phyloP scores from a whole-genome alignment of 129 eudicot species.

The Ambrosia trifida region DNA sequence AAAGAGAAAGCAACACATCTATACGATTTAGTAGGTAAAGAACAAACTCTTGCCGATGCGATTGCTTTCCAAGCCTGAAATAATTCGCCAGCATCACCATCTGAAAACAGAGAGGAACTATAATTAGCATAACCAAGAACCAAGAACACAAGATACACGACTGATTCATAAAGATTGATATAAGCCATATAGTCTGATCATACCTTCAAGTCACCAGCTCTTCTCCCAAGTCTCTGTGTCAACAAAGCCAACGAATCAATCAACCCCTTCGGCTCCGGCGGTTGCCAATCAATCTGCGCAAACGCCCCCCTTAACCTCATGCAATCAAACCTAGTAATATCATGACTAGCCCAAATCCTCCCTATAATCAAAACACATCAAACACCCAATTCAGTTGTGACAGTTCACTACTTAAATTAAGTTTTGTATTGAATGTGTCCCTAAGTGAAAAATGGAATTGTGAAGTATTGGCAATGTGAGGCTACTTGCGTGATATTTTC shows the following conservation, averaged over 20 bases:
- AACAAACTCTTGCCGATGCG: slow-evolving; percentile 65
- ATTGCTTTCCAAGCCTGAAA: slow-evolving; percentile 91
- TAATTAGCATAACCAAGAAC: slow-evolving; percentile 16
- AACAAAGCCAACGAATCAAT: slow-evolving; percentile 86
- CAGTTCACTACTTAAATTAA: not conserved
- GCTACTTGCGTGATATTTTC: slow-evolving; percentile 16
- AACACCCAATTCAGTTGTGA: not conserved
- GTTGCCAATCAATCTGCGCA: slow-evolving; percentile 63
- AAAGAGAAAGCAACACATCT: too few relatives aligned
- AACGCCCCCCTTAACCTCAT: slow-evolving; percentile 78
- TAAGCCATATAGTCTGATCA: not conserved
- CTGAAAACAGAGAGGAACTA: slow-evolving; percentile 39
- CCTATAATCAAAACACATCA: slow-evolving; percentile 41
- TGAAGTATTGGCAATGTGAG: not conserved
- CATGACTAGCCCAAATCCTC: slow-evolving; percentile 99
- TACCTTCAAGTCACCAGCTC: slow-evolving; percentile 99
- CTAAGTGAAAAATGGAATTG: not conserved
- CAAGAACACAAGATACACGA: not conserved
- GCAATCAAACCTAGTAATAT: slow-evolving; percentile 89
- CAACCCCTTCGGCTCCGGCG: slow-evolving; percentile 89
- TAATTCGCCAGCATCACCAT: slow-evolving; percentile 87
- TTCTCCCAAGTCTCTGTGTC: slow-evolving; percentile 84
- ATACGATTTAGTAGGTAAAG: not conserved
- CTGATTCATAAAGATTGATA: not conserved
- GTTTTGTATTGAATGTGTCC: not conserved